A percentile compares a stretch with the other conserved stretches of the same genome.
These are phyloP conservation scores for Deuterostichococcus epilithicus DNA, from an alignment of 139 green algal species.

Conservation along the genomic window DNA sequence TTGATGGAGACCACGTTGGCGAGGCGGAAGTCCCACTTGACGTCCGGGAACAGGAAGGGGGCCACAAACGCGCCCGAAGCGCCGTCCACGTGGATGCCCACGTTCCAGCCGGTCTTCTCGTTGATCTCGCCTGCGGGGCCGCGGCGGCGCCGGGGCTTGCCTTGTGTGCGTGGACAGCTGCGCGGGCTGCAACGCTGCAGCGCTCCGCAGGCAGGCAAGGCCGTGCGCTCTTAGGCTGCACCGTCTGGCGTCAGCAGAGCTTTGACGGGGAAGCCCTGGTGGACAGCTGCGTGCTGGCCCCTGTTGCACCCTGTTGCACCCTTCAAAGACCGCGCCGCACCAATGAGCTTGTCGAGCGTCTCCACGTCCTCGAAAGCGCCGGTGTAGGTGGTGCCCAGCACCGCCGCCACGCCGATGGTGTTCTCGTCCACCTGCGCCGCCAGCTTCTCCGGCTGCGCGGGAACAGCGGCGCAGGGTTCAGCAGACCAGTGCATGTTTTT, in stretches of 20 bases:
- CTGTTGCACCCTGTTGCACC: no score
- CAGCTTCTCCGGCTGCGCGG: conserved; percentile 28
- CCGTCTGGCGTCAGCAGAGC: no score
- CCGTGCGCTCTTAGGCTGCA: no score
- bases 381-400: conserved; percentile 70
- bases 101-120: conserved; percentile 39
- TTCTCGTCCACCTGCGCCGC: conserved; percentile 51
- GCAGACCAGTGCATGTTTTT: conserved; percentile 24
- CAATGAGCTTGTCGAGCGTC: conserved; percentile 36
- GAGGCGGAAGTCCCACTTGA: conserved; percentile 69
- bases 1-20: conserved; percentile 68
- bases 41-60: conserved; percentile 63
- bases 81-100: conserved; percentile 70
- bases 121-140: conserved; percentile 44
- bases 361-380: conserved; percentile 63
- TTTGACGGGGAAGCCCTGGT: no score
- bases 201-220: no score
- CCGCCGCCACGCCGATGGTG: conserved; percentile 59
- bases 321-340: conserved; percentile 4
- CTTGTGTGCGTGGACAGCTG: no score
- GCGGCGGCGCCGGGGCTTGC: no score
- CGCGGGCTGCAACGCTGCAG: no score
- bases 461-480: conserved; percentile 25
- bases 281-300: no score
- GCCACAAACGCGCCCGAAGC: conserved; percentile 65